Conservation (phyloP, 208 protist genomes). For the Crithidia bombi region DNA sequence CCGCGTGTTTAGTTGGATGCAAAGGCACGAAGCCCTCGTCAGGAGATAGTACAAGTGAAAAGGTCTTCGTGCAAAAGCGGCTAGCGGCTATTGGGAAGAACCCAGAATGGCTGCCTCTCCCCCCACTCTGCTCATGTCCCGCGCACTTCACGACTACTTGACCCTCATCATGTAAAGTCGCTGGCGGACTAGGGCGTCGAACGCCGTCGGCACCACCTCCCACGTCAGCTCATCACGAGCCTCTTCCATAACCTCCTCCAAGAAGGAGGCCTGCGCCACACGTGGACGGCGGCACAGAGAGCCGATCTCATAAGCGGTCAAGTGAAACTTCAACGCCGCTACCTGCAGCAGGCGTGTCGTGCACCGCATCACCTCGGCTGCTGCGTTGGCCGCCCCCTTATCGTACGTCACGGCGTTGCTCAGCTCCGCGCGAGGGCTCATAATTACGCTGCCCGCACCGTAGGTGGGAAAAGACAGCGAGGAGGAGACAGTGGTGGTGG, state of each 20-base stretch:
- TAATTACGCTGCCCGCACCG: not conserved
- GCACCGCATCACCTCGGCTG: slow-evolving; percentile 51
- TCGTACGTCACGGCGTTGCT: slow-evolving; percentile 26
- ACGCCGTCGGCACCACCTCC: slow-evolving; percentile 27
- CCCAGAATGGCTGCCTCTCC: too few species aligned
- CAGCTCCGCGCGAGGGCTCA: not conserved
- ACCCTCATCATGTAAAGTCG: not conserved
- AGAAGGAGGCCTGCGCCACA: slow-evolving; percentile 41
- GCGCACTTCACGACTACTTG: too few species aligned
- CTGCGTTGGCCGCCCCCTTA: slow-evolving; percentile 34
- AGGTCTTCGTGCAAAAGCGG: too few species aligned
- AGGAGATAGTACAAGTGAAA: too few species aligned
- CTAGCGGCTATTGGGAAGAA: too few species aligned
- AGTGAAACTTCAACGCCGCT: slow-evolving; percentile 50
- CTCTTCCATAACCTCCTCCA: slow-evolving; percentile 61
- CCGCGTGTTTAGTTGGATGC: too few species aligned
- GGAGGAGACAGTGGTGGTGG: not conserved
- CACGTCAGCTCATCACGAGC: slow-evolving; percentile 49
- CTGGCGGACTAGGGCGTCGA: slow-evolving; percentile 41
- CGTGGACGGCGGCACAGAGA: slow-evolving; percentile 50
- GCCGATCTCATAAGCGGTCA: slow-evolving; percentile 53
- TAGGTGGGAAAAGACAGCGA: not conserved
- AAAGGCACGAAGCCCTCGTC: too few species aligned
- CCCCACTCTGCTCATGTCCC: not conserved
- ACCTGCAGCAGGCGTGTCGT: slow-evolving; percentile 62